Conservation (phyloP, 2,329 filamentous ascomycete species). For the Macrophomina pseudophaseolina region DNA sequence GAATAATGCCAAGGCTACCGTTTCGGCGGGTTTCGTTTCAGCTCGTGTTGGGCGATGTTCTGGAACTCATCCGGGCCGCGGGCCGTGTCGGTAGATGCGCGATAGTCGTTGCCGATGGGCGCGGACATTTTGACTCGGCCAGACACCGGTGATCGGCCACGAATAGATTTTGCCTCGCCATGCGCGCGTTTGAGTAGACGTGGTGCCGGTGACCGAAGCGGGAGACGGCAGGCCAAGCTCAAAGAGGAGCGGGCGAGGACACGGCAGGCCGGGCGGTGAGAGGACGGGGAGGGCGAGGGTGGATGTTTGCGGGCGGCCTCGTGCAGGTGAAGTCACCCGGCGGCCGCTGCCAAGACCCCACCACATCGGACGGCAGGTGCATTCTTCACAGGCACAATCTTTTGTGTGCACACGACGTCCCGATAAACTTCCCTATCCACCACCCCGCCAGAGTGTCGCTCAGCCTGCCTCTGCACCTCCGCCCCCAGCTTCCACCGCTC, state of each 20-base stretch:
- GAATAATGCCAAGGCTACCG: neutral
- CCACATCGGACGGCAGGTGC: slow-evolving; percentile 1
- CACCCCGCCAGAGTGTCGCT: slow-evolving; percentile 1
- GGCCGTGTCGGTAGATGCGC: neutral
- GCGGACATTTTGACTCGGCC: neutral
- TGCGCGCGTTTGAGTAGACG: neutral
- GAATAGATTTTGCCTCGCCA: neutral
- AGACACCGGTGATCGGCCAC: neutral
- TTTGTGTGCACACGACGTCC: slow-evolving; percentile 8
- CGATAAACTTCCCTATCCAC: neutral
- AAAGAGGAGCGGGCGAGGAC: neutral
- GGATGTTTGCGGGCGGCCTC: neutral
- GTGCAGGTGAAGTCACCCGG: slow-evolving; percentile 4
- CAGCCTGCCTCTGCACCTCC: neutral
- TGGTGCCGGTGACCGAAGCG: neutral
- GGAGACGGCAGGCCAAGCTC: neutral
- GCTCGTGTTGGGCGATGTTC: neutral
- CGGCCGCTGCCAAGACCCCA: slow-evolving; percentile 22
- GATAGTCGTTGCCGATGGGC: neutral
- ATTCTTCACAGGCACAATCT: slow-evolving; percentile 19
- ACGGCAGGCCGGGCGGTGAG: neutral
- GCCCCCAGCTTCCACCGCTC: neutral
- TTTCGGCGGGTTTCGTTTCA: neutral
- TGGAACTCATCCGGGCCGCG: neutral
- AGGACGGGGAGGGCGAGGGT: neutral